Conservation (phyloP, 164 flowering plant genomes). For the Buxus sempervirens region DNA sequence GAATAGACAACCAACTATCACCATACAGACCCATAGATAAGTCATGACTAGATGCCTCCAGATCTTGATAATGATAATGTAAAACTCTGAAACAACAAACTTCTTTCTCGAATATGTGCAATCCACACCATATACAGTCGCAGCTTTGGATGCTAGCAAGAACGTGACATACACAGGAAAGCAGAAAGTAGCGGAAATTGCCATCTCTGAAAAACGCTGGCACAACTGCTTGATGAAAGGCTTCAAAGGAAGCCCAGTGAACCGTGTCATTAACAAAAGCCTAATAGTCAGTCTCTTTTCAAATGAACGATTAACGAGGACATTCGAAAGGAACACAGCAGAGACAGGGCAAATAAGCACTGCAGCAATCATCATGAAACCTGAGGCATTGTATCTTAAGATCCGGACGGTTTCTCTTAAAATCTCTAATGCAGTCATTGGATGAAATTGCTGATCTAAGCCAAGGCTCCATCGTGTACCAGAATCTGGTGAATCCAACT, state of each 20-base stretch:
- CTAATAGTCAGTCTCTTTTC: slow-evolving; percentile 54
- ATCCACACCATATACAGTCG: slow-evolving; percentile 77
- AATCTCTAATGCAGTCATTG: slow-evolving; percentile 78
- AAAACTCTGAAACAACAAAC: slow-evolving; percentile 47
- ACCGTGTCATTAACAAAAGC: slow-evolving; percentile 53
- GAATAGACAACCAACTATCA: slow-evolving; percentile 52
- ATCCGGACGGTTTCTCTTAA: slow-evolving; percentile 81
- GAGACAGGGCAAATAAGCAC: slow-evolving; percentile 78
- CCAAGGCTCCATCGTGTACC: slow-evolving; percentile 2
- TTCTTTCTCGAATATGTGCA: slow-evolving; percentile 67
- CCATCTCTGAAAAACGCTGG: slow-evolving; percentile 64
- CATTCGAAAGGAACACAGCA: slow-evolving; percentile 63
- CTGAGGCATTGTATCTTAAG: slow-evolving; percentile 55
- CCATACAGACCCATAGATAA: slow-evolving; percentile 64
- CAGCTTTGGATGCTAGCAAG: slow-evolving; percentile 70
- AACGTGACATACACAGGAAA: slow-evolving; percentile 73
- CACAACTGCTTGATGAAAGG: slow-evolving; percentile 62
- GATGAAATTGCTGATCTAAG: slow-evolving; percentile 32
- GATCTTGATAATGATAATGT: slow-evolving; percentile 37
- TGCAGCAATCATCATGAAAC: slow-evolving; percentile 58
- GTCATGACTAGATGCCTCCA: slow-evolving; percentile 76
- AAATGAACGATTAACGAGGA: slow-evolving; percentile 57
- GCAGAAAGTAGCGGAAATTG: slow-evolving; percentile 50
- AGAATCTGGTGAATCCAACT: slow-evolving; percentile 3
- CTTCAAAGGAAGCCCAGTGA: slow-evolving; percentile 72